Evolutionary conservation across 148 eudicot genomes (phyloP).

Genomic region (Vaccinium macrocarpon): DNA sequence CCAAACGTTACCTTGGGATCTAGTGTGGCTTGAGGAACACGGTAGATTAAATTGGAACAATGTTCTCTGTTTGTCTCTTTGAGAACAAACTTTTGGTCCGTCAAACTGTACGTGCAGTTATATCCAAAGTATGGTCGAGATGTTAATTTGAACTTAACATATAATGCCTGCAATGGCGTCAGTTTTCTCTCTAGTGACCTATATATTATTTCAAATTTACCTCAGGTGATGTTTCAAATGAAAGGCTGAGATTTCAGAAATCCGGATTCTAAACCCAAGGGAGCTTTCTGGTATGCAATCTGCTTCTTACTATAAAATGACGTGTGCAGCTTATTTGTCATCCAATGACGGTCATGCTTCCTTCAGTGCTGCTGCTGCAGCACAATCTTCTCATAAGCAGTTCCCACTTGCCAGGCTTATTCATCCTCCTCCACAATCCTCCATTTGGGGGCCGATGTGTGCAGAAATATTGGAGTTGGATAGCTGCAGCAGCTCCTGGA

Average conservation of each 20-base stretch:
- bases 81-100: not conserved
- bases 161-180: not conserved
- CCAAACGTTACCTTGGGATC: not conserved
- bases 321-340: conserved; percentile 65
- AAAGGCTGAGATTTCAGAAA: conserved; percentile 81
- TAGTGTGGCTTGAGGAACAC: not conserved
- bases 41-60: not conserved
- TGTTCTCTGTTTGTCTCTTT: not conserved
- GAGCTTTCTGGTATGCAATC: conserved; percentile 66
- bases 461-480: conserved; percentile 54
- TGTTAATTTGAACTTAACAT: not conserved
- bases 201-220: not conserved
- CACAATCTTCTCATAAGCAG: conserved; percentile 84
- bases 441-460: conserved; percentile 40
- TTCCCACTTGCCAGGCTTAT: conserved; percentile 75
- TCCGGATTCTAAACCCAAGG: conserved; percentile 74
- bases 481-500: conserved; percentile 48
- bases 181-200: not conserved
- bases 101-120: not conserved
- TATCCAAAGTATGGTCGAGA: not conserved
- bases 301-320: conserved; percentile 69
- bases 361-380: conserved; percentile 56
- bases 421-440: conserved; percentile 46
- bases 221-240: not conserved
- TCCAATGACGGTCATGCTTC: conserved; percentile 67